These are phyloP conservation scores for Cladophialophora immunda DNA, from an alignment of 2,329 filamentous ascomycete genomes.

Conservation along the genomic window DNA sequence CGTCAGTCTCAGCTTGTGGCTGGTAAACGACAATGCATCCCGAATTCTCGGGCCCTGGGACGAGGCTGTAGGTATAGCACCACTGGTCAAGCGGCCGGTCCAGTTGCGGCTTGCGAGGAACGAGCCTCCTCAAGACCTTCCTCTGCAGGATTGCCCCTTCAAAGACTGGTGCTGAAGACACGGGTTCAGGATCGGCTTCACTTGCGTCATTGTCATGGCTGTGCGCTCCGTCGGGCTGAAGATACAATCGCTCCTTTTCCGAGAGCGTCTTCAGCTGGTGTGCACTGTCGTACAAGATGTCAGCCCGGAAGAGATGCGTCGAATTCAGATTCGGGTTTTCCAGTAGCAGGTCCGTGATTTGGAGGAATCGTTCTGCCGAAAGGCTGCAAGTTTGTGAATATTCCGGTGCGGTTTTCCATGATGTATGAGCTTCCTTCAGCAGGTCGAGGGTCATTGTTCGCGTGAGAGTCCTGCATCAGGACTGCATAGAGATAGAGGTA, in stretches of 20 bases:
- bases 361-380: conserved; percentile 47
- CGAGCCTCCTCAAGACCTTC: conserved; percentile 76
- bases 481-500: background rate
- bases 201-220: background rate
- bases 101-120: conserved; percentile 81
- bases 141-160: conserved; percentile 59
- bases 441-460: background rate
- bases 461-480: background rate
- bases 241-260: conserved; percentile 44
- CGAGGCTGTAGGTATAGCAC: conserved; percentile 70
- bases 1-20: conserved; percentile 71
- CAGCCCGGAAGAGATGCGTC: conserved; percentile 66
- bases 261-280: conserved; percentile 45
- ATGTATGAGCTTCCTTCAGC: background rate
- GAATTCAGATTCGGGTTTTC: conserved; percentile 68
- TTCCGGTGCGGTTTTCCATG: conserved; percentile 26
- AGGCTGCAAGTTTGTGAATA: conserved; percentile 31
- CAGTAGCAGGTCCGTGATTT: conserved; percentile 59
- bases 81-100: conserved; percentile 83
- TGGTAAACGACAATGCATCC: conserved; percentile 73
- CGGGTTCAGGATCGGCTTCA: conserved; percentile 4
- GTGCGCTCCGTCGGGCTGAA: background rate
- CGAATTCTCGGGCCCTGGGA: conserved; percentile 21
- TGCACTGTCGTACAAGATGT: conserved; percentile 66
- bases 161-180: conserved; percentile 40